Evolutionary conservation across 2,329 filamentous ascomycete species (phyloP).

Genomic region (Claviceps fusiformis): DNA sequence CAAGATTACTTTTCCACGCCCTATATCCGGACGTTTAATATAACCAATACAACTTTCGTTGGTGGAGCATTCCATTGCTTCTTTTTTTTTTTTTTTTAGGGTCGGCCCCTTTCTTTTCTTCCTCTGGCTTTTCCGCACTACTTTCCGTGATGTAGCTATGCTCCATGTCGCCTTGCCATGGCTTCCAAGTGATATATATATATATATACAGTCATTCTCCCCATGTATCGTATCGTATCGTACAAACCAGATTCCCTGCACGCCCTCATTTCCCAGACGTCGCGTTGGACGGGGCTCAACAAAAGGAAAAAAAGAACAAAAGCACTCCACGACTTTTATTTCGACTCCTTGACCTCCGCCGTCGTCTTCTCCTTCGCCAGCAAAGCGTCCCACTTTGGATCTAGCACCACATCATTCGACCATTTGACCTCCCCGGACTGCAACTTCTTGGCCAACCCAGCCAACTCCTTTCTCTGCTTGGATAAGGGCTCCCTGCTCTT

Average conservation of each 20-base stretch:
- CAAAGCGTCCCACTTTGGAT: constrained; percentile 31
- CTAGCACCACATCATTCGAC: constrained; percentile 33
- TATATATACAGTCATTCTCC: constrained; percentile 19
- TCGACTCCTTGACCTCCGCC: constrained; percentile 11
- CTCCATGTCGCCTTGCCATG: background rate
- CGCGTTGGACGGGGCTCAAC: too few species aligned
- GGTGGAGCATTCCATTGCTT: background rate
- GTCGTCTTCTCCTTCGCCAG: constrained; percentile 13
- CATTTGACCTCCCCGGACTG: constrained; percentile 48
- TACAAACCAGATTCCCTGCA: constrained; percentile 8
- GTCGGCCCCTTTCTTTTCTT: background rate
- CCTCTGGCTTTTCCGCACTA: background rate
- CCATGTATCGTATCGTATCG: constrained; percentile 10
- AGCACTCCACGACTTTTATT: background rate
- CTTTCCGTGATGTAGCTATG: background rate
- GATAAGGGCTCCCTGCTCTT: constrained; percentile 28
- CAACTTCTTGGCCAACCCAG: constrained; percentile 50
- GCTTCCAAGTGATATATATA: constrained; percentile 12
- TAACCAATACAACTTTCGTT: background rate
- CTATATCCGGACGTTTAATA: too few species aligned
- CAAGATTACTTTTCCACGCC: background rate
- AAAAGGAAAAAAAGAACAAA: background rate
- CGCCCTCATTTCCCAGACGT: background rate
- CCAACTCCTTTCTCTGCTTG: constrained; percentile 34
- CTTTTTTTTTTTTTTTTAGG: background rate